Evolutionary conservation across 1,284 basidiomycete genomes (phyloP).

Genomic region (Pseudozyma flocculosa): DNA sequence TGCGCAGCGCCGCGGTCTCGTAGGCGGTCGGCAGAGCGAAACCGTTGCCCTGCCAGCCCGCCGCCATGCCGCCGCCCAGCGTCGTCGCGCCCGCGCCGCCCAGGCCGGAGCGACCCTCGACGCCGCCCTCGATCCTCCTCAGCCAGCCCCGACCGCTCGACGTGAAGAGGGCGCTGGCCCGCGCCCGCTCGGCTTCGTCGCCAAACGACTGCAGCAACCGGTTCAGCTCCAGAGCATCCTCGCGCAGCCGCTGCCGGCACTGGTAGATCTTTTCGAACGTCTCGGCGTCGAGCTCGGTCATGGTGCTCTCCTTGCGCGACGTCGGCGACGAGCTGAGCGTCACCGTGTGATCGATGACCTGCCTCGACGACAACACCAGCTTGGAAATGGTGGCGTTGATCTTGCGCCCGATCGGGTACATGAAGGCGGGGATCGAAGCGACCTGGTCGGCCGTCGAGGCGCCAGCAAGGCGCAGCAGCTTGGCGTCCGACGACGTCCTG

Average conservation of each 20-base stretch:
- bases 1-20: constrained; percentile 34
- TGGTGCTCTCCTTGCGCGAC: constrained; percentile 28
- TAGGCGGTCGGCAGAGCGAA: constrained; percentile 53
- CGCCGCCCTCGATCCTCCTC: constrained; percentile 22
- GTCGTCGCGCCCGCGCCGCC: constrained; percentile 32
- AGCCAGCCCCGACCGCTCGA: constrained; percentile 29
- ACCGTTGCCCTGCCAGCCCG: constrained; percentile 57
- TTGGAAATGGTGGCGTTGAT: constrained; percentile 61
- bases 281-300: constrained; percentile 34
- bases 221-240: constrained; percentile 44
- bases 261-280: constrained; percentile 40
- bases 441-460: constrained; percentile 14
- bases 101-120: constrained; percentile 38
- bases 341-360: constrained; percentile 53
- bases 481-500: constrained; percentile 4
- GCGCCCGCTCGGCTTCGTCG: constrained; percentile 27
- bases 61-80: constrained; percentile 55
- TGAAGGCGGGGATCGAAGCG: constrained; percentile 14
- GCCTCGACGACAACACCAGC: constrained; percentile 60
- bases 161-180: constrained; percentile 22
- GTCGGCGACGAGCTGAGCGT: constrained; percentile 33
- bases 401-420: constrained; percentile 60
- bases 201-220: constrained; percentile 25
- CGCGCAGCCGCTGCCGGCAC: constrained; percentile 46
- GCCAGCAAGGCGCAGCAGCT: constrained; percentile 8